These are phyloP conservation scores for Phytophthora nicotianae DNA, from an alignment of 352 stramenopile species.

Conservation along the genomic window DNA sequence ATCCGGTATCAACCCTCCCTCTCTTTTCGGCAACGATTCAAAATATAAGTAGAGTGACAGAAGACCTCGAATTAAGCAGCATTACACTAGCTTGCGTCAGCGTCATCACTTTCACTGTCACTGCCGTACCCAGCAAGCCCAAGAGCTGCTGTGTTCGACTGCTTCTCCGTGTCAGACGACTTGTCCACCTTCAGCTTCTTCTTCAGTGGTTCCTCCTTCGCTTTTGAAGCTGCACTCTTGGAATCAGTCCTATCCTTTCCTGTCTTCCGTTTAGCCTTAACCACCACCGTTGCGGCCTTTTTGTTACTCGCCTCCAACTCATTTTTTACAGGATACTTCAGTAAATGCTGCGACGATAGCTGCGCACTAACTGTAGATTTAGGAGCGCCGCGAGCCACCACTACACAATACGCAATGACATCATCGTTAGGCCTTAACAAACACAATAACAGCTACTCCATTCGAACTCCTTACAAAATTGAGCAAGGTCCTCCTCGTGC, in stretches of 20 bases:
- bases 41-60: constrained; percentile 2
- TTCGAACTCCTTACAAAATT: constrained; percentile 57
- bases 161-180: constrained; percentile 8
- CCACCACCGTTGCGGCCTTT: constrained; percentile 42
- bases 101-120: constrained; percentile 59
- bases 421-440: constrained; percentile 1
- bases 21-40: constrained; percentile 35
- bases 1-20: constrained; percentile 27
- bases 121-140: constrained; percentile 69
- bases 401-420: constrained; percentile 26
- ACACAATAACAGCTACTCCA: neutral
- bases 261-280: constrained; percentile 65
- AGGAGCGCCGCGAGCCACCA: constrained; percentile 58
- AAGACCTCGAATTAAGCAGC: neutral
- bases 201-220: constrained; percentile 8
- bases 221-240: constrained; percentile 19
- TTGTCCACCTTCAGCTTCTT: constrained; percentile 35
- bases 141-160: constrained; percentile 16
- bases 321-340: constrained; percentile 39
- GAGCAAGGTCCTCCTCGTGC: constrained; percentile 73
- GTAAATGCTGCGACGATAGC: constrained; percentile 37
- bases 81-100: constrained; percentile 14
- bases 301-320: constrained; percentile 36
- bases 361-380: constrained; percentile 22
- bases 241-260: constrained; percentile 20